Evolutionary conservation across 148 eudicot genomes (phyloP).

Genomic region (Arctostaphylos glauca): DNA sequence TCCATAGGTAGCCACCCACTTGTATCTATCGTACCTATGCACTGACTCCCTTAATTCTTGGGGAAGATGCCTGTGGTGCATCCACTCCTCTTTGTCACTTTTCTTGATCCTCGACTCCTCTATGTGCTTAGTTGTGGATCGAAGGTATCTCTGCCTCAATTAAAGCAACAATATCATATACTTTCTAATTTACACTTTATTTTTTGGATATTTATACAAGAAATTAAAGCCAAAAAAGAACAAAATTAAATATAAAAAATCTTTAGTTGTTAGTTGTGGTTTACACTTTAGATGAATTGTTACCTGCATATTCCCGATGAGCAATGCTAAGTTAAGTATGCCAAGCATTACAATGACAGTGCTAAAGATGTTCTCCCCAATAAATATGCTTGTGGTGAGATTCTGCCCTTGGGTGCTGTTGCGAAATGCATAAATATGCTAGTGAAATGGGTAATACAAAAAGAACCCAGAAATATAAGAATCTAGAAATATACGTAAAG

Average conservation of each 20-base stretch:
- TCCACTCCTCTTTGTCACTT: conserved; percentile 89
- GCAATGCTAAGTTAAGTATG: conserved; percentile 55
- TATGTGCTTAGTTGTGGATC: conserved; percentile 58
- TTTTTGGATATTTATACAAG: no score
- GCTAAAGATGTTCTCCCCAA: conserved; percentile 58
- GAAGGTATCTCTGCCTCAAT: conserved; percentile 59
- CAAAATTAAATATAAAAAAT: no score
- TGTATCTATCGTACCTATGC: conserved; percentile 69
- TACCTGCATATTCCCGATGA: conserved; percentile 84
- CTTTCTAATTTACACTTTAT: no score
- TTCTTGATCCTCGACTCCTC: conserved; percentile 83
- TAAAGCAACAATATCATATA: no score
- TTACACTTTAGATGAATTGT: no score
- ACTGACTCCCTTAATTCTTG: conserved; percentile 54
- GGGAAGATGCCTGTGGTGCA: conserved; percentile 86
- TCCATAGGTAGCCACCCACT: conserved; percentile 80
- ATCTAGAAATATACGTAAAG: background rate
- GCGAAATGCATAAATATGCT: background rate
- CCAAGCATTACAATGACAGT: conserved; percentile 57
- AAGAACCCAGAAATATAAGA: background rate
- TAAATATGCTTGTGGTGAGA: conserved; percentile 50
- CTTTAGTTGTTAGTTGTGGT: no score
- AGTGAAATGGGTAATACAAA: background rate
- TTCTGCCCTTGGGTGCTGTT: conserved; percentile 64
- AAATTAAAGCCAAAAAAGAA: no score